These are phyloP conservation scores for Xanthoceras sorbifolium DNA, from an alignment of 345 rosid genomes.

Conservation along the genomic window DNA sequence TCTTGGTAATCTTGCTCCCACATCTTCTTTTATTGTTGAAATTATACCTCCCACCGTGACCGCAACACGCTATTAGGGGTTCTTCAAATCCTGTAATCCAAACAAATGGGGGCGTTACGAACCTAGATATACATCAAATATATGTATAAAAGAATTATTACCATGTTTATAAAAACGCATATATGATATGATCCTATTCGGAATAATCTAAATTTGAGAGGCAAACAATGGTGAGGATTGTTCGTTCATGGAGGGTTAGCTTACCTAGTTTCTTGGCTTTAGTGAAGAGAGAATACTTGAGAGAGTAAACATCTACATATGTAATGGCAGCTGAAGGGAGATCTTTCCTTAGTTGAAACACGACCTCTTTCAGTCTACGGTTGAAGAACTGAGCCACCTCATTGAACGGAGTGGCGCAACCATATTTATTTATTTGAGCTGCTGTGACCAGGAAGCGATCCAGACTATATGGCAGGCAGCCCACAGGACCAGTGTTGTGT, in stretches of 20 bases:
- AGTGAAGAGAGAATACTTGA: slow-evolving; percentile 55
- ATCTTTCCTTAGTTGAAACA: slow-evolving; percentile 47
- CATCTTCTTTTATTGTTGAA: slow-evolving; percentile 46
- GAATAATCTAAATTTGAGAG: too few relatives aligned
- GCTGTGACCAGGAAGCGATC: slow-evolving; percentile 43
- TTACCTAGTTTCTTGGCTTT: slow-evolving; percentile 56
- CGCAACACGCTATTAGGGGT: slow-evolving; percentile 66
- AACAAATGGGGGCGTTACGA: neutral
- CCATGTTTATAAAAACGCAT: too few relatives aligned
- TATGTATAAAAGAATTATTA: too few relatives aligned
- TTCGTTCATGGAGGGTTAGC: neutral
- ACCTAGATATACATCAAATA: too few relatives aligned
- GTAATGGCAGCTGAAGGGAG: slow-evolving; percentile 57
- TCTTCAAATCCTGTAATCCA: slow-evolving; percentile 44
- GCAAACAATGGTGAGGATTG: too few relatives aligned
- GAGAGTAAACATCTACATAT: slow-evolving; percentile 62
- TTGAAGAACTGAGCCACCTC: slow-evolving; percentile 59
- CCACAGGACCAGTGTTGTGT: slow-evolving; percentile 78
- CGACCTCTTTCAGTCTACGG: slow-evolving; percentile 36
- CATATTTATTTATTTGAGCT: slow-evolving; percentile 46
- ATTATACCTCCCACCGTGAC: slow-evolving; percentile 75
- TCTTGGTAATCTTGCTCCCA: slow-evolving; percentile 43
- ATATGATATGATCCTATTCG: too few relatives aligned
- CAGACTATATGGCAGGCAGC: slow-evolving; percentile 61
- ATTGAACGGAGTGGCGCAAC: slow-evolving; percentile 69